These are phyloP conservation scores for Saccharomycopsis javanensis DNA, from an alignment of 805 yeast genomes.

Conservation along the genomic window DNA sequence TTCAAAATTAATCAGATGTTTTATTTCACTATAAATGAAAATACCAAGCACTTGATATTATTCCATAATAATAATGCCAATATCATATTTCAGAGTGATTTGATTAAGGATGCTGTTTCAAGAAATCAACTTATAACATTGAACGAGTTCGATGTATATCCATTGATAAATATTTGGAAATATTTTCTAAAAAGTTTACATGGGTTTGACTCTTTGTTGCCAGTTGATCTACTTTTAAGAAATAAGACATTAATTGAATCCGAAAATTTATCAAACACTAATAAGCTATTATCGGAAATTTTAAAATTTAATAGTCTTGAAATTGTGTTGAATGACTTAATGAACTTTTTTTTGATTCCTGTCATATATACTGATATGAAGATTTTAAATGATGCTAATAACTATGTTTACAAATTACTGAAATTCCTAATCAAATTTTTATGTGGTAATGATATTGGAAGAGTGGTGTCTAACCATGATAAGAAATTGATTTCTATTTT, in stretches of 20 bases:
- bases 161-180: conserved; percentile 36
- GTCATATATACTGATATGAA: conserved; percentile 36
- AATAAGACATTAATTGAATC: not conserved
- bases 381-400: conserved; percentile 27
- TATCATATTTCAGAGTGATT: conserved; percentile 11
- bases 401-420: conserved; percentile 26
- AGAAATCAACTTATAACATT: conserved; percentile 46
- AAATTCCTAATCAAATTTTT: conserved; percentile 45
- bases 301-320: conserved; percentile 26
- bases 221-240: not conserved
- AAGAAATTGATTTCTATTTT: conserved; percentile 42
- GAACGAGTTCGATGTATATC: conserved; percentile 46
- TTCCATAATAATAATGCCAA: conserved; percentile 12
- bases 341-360: conserved; percentile 24
- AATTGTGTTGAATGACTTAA: conserved; percentile 22
- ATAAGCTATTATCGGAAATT: conserved; percentile 28
- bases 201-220: conserved; percentile 2
- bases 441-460: conserved; percentile 30
- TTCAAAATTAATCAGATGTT: conserved; percentile 14
- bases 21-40: not conserved
- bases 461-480: conserved; percentile 36
- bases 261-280: not conserved
- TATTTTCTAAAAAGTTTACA: conserved; percentile 35
- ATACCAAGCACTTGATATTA: conserved; percentile 6
- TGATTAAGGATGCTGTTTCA: conserved; percentile 27